Base-by-base conservation (phyloP, 768 basidiomycete genomes). In the Pisolithus orientalis region DNA sequence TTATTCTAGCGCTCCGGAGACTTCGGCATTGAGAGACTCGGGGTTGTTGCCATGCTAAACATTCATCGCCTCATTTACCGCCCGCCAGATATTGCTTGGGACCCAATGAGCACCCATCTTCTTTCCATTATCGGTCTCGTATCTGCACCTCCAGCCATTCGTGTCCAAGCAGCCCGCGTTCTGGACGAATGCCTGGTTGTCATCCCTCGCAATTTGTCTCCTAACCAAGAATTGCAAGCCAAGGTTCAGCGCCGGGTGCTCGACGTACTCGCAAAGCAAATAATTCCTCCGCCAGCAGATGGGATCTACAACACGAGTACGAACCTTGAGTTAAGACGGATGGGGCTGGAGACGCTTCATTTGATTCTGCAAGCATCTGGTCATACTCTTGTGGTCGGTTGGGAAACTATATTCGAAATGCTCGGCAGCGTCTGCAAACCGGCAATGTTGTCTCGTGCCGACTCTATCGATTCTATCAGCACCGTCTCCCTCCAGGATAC, bases 361-460 rank as follows among this genome's bases (percentile, higher is more conserved):
- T 82, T 89, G 58, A 94, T 99, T 49, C 72, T 99, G 9, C 90
- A 97, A 64, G 83, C 85, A 1, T 90, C 91, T 0, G 95, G 91
- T 0, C 93, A 97, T 66, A 93, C 92, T 0, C 75, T 99, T 1
- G 80, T 94, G 7, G 82, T 88, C 13, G 95, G 96, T 0, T 99
- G 95, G 95, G 85, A 88, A 58, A 87, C 77, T 0, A 92, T 97
- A 58, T 97, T 98, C 66, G 81, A 85, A 57, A 94, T 97, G 80
- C 75, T 99, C 6, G 82, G 83, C 39, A 92, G 90, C 53, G 90
- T 96, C 9, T 97, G 94, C 66, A 80, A 79, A 46, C 77, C 85
- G 1, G 67, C 73, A 0, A 54, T 72, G 1, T 69, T 70, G 4
- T 53, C 64, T 24, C 66, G 70, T 39, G 66, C 71, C n/a, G 53